phyloP scores from a whole-genome alignment of 1,284 basidiomycete genomes.

The Cystobasidiaceae sp. region DNA sequence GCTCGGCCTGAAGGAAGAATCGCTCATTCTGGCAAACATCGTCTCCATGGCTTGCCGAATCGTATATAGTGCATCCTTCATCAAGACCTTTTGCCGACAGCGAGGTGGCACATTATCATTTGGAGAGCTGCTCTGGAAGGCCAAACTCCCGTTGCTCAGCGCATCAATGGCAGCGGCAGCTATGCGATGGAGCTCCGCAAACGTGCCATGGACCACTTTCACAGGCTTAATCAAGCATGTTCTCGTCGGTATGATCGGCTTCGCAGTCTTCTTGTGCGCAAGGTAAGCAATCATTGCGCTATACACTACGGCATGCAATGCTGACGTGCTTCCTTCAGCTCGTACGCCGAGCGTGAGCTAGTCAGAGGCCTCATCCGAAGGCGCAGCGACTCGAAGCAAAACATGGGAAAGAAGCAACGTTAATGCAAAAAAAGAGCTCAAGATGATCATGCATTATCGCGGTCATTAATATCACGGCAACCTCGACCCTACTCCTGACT shows the following conservation, averaged over 20 bases:
- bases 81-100: neutral
- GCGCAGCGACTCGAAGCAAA: neutral
- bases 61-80: constrained; percentile 44
- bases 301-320: neutral
- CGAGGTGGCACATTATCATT: neutral
- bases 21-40: constrained; percentile 69
- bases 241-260: neutral
- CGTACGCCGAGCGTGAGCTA: neutral
- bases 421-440: neutral
- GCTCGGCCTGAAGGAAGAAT: constrained; percentile 57
- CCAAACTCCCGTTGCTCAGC: neutral
- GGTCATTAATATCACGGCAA: too few relatives aligned
- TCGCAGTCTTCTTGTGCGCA: neutral
- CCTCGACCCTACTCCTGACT: too few relatives aligned
- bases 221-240: too few relatives aligned
- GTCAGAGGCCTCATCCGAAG: neutral
- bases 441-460: too few relatives aligned
- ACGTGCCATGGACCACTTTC: neutral
- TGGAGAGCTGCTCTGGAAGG: neutral
- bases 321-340: neutral
- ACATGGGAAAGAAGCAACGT: neutral
- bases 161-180: neutral
- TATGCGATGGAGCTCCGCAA: neutral
- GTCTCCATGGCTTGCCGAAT: constrained; percentile 60
- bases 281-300: too few relatives aligned